A percentile compares a stretch with the other conserved stretches of the same genome.
Conservation (phyloP, 1,139 yeast species). For the Hyphopichia pseudoburtonii region DNA sequence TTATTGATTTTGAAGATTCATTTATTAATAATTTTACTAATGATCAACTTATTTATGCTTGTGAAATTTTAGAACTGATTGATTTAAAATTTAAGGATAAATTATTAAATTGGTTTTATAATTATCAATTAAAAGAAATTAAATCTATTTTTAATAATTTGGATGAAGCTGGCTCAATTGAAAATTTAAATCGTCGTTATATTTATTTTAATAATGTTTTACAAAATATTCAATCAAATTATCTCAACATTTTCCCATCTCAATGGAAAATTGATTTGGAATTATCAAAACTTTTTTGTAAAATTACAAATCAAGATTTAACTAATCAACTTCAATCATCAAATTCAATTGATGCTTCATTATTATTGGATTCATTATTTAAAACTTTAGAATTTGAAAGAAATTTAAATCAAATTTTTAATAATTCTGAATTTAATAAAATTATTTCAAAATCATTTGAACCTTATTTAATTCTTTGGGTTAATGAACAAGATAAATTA, state of each 20-base stretch:
- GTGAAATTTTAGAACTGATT: conserved; percentile 68
- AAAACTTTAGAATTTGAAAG: conserved; percentile 70
- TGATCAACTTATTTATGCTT: conserved; percentile 54
- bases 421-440: conserved; percentile 41
- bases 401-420: conserved; percentile 60
- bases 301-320: conserved; percentile 68
- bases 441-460: conserved; percentile 75
- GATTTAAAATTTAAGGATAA: conserved; percentile 62
- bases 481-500: conserved; percentile 74
- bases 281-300: conserved; percentile 64
- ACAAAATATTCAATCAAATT: conserved; percentile 55
- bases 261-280: conserved; percentile 70
- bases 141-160: conserved; percentile 67
- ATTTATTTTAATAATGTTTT: conserved; percentile 76
- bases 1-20: conserved; percentile 65
- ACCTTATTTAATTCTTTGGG: conserved; percentile 83
- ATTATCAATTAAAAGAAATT: conserved; percentile 70
- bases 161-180: conserved; percentile 94
- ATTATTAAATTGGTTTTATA: conserved; percentile 73
- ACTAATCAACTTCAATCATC: conserved; percentile 24
- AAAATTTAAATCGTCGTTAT: conserved; percentile 77
- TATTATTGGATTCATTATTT: conserved; percentile 48
- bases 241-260: conserved; percentile 58
- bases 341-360: conserved; percentile 49
- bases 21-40: conserved; percentile 24